Percentiles rank a stretch among this genome's conserved stretches.
Evolutionary conservation across 2,329 filamentous ascomycete species (phyloP).

Genomic region (Aspergillus arachidicola): DNA sequence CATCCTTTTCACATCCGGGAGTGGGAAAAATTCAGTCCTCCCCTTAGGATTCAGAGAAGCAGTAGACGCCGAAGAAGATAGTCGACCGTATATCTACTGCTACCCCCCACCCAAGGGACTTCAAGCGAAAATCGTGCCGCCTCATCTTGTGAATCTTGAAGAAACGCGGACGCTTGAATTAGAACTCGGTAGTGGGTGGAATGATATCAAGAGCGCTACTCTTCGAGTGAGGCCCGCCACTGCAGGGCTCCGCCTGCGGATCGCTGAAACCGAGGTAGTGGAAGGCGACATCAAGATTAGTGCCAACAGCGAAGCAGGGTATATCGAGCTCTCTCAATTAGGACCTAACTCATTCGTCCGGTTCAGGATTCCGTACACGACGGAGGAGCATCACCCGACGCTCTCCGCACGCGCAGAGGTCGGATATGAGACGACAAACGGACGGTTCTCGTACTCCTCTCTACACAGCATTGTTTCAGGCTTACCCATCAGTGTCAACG

Average conservation of each 20-base stretch:
- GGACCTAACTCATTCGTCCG: constrained; percentile 33
- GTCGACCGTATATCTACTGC: constrained; percentile 66
- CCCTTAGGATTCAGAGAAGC: constrained; percentile 40
- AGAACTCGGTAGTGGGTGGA: constrained; percentile 72
- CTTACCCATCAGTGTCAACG: constrained; percentile 88
- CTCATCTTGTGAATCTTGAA: constrained; percentile 76
- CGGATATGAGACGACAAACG: constrained; percentile 68
- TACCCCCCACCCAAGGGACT: constrained; percentile 73
- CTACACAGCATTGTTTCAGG: constrained; percentile 69
- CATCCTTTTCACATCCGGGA: constrained; percentile 39
- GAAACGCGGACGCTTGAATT: constrained; percentile 77
- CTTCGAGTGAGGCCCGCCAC: constrained; percentile 61
- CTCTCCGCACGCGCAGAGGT: constrained; percentile 77
- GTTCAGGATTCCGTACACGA: constrained; percentile 75
- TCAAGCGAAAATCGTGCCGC: constrained; percentile 66
- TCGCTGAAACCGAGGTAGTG: constrained; percentile 51
- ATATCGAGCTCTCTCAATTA: constrained; percentile 46
- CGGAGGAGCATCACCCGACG: constrained; percentile 73
- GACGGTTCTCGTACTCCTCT: constrained; percentile 65
- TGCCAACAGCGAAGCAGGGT: constrained; percentile 48
- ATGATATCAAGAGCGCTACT: constrained; percentile 57
- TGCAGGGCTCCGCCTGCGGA: constrained; percentile 61
- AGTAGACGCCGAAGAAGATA: constrained; percentile 45
- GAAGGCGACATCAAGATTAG: constrained; percentile 46
- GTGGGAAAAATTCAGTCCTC: constrained; percentile 31